A percentile compares a stretch with the other conserved stretches of the same genome.
Evolutionary conservation across 441 rosid species (phyloP).

Genomic region (Populus trichocarpa): DNA sequence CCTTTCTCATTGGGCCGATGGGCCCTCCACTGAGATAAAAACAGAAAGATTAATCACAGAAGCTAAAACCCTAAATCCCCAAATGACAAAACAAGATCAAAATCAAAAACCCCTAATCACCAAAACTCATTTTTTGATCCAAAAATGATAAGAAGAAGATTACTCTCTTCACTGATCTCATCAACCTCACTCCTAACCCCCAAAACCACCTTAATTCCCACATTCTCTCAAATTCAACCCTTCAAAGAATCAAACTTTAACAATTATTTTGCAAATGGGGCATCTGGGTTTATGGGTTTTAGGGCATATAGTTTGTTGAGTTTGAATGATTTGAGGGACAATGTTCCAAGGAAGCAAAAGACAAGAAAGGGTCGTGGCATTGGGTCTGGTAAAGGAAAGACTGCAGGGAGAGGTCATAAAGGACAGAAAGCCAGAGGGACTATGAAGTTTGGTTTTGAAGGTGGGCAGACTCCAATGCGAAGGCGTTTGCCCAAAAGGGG

Average conservation of each 20-base stretch:
- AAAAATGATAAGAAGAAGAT: conserved; percentile 15
- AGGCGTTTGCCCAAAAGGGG: conserved; percentile 90
- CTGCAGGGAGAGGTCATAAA: conserved; percentile 94
- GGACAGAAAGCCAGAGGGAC: conserved; percentile 94
- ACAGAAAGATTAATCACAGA: neutral
- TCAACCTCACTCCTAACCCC: conserved; percentile 7
- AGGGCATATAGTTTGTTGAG: conserved; percentile 66
- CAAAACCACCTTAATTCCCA: conserved; percentile 7
- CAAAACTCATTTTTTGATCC: neutral
- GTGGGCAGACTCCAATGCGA: conserved; percentile 92
- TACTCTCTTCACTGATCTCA: conserved; percentile 9
- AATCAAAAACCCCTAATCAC: neutral
- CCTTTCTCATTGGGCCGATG: neutral
- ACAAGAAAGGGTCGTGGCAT: conserved; percentile 95
- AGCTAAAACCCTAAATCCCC: neutral
- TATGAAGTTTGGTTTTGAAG: conserved; percentile 87
- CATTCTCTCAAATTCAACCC: conserved; percentile 20
- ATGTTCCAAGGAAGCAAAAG: conserved; percentile 82
- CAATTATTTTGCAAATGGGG: conserved; percentile 1
- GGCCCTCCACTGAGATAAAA: neutral
- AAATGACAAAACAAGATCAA: neutral
- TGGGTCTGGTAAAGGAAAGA: conserved; percentile 94
- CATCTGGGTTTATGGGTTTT: conserved; percentile 27
- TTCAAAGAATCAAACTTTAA: conserved; percentile 14
- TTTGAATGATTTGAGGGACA: conserved; percentile 82